Percentiles rank a stretch among this genome's conserved stretches.
Conservation (phyloP, 2,329 filamentous ascomycete species). For the Penicillium vulpinum region DNA sequence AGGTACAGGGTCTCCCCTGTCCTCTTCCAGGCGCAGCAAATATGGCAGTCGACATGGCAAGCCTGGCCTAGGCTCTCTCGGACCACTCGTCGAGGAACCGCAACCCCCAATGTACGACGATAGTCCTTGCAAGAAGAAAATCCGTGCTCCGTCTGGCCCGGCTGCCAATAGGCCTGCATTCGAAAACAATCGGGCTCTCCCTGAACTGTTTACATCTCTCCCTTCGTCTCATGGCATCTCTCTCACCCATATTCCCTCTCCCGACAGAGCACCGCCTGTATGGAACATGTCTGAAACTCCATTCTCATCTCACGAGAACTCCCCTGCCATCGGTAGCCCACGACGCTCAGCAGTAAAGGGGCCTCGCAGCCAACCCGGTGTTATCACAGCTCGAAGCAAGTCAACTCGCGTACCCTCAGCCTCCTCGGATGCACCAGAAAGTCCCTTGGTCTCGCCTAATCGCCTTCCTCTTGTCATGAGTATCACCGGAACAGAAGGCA, state of each 20-base stretch:
- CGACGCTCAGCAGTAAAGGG: constrained; percentile 36
- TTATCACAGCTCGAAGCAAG: constrained; percentile 22
- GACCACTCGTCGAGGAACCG: constrained; percentile 25
- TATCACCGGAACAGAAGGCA: constrained; percentile 25
- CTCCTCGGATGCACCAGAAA: background rate
- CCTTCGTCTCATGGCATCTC: constrained; percentile 15
- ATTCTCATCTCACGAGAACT: constrained; percentile 29
- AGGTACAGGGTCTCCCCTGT: constrained; percentile 15
- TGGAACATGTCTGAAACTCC: constrained; percentile 28
- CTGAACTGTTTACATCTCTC: constrained; percentile 30
- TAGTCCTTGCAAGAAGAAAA: constrained; percentile 29
- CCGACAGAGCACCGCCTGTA: constrained; percentile 26
- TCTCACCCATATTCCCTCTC: constrained; percentile 33
- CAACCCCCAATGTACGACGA: constrained; percentile 12
- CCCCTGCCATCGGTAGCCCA: constrained; percentile 28
- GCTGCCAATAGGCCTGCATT: constrained; percentile 15
- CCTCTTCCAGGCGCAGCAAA: constrained; percentile 16
- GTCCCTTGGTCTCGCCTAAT: constrained; percentile 5
- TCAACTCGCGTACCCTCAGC: constrained; percentile 13
- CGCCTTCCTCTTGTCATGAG: constrained; percentile 17
- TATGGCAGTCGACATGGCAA: constrained; percentile 23
- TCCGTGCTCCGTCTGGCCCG: constrained; percentile 17
- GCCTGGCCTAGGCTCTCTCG: constrained; percentile 19
- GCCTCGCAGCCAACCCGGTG: constrained; percentile 33
- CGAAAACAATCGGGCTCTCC: constrained; percentile 24